These are phyloP conservation scores for Aspergillus cristatus DNA, from an alignment of 495 filamentous ascomycete genomes.

Conservation along the genomic window DNA sequence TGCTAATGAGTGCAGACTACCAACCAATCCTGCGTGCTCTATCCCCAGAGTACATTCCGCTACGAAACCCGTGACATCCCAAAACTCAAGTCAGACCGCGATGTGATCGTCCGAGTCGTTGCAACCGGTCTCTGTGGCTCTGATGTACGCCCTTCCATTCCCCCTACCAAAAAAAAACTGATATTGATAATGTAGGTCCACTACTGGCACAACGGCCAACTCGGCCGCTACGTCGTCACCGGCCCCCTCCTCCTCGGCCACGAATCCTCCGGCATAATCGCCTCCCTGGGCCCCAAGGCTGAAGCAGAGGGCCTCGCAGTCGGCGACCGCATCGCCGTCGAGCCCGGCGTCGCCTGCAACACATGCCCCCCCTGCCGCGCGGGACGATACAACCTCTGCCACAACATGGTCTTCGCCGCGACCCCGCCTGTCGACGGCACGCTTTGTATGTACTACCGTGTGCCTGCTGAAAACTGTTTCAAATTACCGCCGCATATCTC, in stretches of 20 bases:
- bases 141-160: conserved; percentile 6
- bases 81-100: conserved; percentile 7
- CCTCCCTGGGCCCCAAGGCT: conserved; percentile 37
- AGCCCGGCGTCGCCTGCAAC: conserved; percentile 71
- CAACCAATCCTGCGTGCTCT: no score
- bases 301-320: conserved; percentile 39
- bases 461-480: conserved; percentile 71
- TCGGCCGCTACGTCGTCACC: conserved; percentile 26
- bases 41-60: conserved; percentile 8
- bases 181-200: conserved; percentile 44
- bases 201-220: conserved; percentile 41
- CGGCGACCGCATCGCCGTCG: conserved; percentile 66
- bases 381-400: conserved; percentile 72
- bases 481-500: conserved; percentile 59
- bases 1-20: no score
- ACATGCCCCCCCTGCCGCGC: conserved; percentile 55
- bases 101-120: conserved; percentile 13
- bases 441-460: conserved; percentile 61
- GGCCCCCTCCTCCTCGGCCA: conserved; percentile 57
- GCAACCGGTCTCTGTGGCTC: conserved; percentile 17
- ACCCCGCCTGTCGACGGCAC: conserved; percentile 68
- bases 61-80: conserved; percentile 11
- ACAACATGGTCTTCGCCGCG: conserved; percentile 68
- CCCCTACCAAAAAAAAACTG: conserved; percentile 24
- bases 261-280: conserved; percentile 56